These are phyloP conservation scores for Solanum virginianum DNA, from an alignment of 257 asterid species.

Conservation along the genomic window DNA sequence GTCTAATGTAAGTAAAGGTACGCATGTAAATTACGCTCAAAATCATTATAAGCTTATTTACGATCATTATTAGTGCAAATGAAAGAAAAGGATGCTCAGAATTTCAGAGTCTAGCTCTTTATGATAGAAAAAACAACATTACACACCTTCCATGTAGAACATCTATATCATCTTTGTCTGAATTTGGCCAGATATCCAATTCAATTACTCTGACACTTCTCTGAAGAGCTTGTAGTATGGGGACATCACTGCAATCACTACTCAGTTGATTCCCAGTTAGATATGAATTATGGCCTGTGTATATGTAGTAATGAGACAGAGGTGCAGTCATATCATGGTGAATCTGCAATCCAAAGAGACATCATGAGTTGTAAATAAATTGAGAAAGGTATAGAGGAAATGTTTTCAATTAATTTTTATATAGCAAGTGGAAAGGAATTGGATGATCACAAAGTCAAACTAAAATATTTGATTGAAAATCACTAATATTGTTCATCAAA, in stretches of 20 bases:
- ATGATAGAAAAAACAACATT: neutral
- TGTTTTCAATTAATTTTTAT: neutral
- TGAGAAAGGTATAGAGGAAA: neutral
- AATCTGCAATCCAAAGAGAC: conserved; percentile 26
- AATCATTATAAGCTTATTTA: neutral
- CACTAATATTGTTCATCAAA: neutral
- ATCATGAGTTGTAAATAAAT: neutral
- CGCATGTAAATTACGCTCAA: neutral
- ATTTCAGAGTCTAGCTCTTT: neutral
- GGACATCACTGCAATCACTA: conserved; percentile 60
- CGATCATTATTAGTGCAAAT: neutral
- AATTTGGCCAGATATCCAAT: conserved; percentile 77
- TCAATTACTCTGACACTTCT: conserved; percentile 63
- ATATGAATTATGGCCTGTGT: conserved; percentile 72
- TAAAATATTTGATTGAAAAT: neutral
- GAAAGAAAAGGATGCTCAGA: neutral
- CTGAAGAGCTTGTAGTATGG: conserved; percentile 41
- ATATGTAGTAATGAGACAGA: conserved; percentile 61
- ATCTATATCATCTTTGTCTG: conserved; percentile 39
- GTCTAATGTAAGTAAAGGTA: neutral
- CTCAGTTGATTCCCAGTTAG: conserved; percentile 73
- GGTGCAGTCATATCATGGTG: conserved; percentile 75
- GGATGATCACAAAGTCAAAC: neutral
- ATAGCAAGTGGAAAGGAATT: neutral
- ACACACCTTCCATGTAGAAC: conserved; percentile 75